Evolutionary conservation across 2,329 filamentous ascomycete species (phyloP), one percentile per base, ranked within the genome.

Genomic region (Fusarium sp.): DNA sequence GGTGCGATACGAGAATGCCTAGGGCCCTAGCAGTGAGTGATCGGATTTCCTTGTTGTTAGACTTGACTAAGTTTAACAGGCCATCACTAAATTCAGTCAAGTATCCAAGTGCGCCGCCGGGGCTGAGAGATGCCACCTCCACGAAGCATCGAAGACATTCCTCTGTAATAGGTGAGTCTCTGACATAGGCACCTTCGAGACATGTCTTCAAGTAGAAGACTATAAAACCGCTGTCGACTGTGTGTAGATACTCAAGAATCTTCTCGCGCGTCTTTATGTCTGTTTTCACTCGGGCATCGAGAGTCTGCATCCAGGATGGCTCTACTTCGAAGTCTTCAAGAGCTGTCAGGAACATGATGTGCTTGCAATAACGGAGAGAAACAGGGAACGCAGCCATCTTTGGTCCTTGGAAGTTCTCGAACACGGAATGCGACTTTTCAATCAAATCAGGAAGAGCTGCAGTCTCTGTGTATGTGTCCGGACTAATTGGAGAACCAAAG

Each of bases 281-380:
- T 7, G 90, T 92, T 40, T 88, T 85, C 30, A 96, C 83, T 8
- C 91, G 84, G 2, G 89, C 87, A 69, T 94, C 91, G 4, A 98
- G 82, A 69, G 91, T 90, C 45, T 90, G 85, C 75, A 94, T 91
- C 96, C 96, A 98, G 65, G 95, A 92, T 45, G 91, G 88, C 70
- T 95, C 91, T 23, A 93, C 77, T 11, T 86, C 84, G 56, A 85
- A 82, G 48, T 84, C 78, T 39, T 78, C 75, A 4, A 87, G 76
- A 1, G 84, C 84, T 2, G 81, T 73, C 3, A 88, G 78, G 43
- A 87, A 80, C 55, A 88, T 73, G 4, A 87, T 83, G 22, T 83
- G 79, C 64, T 82, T 84, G 72, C 88, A 88, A 71, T 94, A 96
- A 7, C 84, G 84, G 25, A 96, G 82, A 2, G 92, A 88, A n/a